These are phyloP conservation scores for Microcyclosporella mali DNA, from an alignment of 2,329 filamentous ascomycete species.

Conservation along the genomic window DNA sequence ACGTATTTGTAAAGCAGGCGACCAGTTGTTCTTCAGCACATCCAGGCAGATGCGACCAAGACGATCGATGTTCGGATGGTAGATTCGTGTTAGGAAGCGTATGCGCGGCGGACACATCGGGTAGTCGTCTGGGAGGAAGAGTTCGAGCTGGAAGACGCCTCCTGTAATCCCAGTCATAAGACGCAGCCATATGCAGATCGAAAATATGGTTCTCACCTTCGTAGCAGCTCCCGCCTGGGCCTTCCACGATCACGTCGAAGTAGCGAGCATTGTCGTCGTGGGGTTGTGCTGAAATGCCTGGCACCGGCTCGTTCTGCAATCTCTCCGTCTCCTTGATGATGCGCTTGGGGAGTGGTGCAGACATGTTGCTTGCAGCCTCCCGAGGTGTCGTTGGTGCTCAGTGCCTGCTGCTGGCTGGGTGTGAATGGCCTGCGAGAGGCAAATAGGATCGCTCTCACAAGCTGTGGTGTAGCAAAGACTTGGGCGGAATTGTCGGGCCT, in stretches of 20 bases:
- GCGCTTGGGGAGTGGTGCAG: slow-evolving; percentile 71
- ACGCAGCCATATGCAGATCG: background rate
- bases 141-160: slow-evolving; percentile 91
- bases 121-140: slow-evolving; percentile 97
- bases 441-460: too few species aligned
- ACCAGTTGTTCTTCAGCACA: slow-evolving; percentile 99
- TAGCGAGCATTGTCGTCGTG: slow-evolving; percentile 97
- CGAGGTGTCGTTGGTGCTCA: background rate
- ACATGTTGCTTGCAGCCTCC: slow-evolving; percentile 40
- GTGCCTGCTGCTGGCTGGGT: too few species aligned
- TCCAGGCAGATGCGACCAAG: slow-evolving; percentile 95
- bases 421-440: too few species aligned
- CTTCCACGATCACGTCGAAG: slow-evolving; percentile 95
- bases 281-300: slow-evolving; percentile 89
- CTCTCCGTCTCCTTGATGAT: slow-evolving; percentile 99
- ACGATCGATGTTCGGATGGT: slow-evolving; percentile 98
- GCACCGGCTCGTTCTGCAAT: slow-evolving; percentile 91
- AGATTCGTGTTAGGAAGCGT: slow-evolving; percentile 97
- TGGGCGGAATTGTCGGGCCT: too few species aligned
- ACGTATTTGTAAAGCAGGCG: slow-evolving; percentile 91
- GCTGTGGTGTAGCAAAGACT: too few species aligned
- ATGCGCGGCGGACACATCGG: slow-evolving; percentile 99
- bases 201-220: slow-evolving; percentile 57
- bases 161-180: slow-evolving; percentile 36
- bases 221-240: slow-evolving; percentile 86